A percentile compares a stretch with the other conserved stretches of the same genome.
These are phyloP conservation scores for Pleurotus tuber-regium DNA, from an alignment of 768 basidiomycete species.

Conservation along the genomic window DNA sequence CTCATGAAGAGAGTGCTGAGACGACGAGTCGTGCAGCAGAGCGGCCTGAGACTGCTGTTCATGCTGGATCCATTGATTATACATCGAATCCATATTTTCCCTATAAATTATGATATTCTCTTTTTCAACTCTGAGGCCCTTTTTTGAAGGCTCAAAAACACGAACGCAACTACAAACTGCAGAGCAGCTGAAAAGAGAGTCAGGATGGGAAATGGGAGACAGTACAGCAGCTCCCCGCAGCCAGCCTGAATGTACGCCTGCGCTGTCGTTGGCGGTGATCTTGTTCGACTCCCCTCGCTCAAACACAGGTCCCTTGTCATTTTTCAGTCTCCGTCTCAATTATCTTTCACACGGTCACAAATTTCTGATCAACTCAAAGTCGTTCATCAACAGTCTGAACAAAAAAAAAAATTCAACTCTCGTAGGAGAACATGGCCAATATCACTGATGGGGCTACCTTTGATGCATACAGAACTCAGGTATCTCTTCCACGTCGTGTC, in stretches of 20 bases:
- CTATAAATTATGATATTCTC: slow-evolving; percentile 35
- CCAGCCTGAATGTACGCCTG: slow-evolving; percentile 7
- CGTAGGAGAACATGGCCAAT: slow-evolving; percentile 22
- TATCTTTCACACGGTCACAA: slow-evolving; percentile 32
- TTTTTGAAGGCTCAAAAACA: slow-evolving; percentile 28
- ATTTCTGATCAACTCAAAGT: too few relatives aligned
- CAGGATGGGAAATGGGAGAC: background rate
- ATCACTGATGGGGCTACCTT: slow-evolving; percentile 22
- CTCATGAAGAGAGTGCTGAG: slow-evolving; percentile 29
- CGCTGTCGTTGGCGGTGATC: slow-evolving; percentile 10
- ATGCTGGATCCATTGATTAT: slow-evolving; percentile 36
- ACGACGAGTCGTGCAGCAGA: slow-evolving; percentile 28
- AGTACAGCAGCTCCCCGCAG: background rate
- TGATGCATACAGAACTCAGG: slow-evolving; percentile 33
- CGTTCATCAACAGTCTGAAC: background rate
- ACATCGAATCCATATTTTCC: slow-evolving; percentile 29
- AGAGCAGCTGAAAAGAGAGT: slow-evolving; percentile 1
- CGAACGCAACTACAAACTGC: slow-evolving; percentile 5
- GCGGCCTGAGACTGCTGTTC: background rate
- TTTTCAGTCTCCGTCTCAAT: slow-evolving; percentile 29
- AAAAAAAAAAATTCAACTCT: slow-evolving; percentile 1
- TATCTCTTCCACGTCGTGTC: slow-evolving; percentile 15
- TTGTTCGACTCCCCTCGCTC: background rate
- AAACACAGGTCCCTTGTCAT: slow-evolving; percentile 13
- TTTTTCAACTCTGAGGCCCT: slow-evolving; percentile 23